Base-by-base conservation (phyloP, 176 grass and related monocot genomes). In the Musa acuminata region DNA sequence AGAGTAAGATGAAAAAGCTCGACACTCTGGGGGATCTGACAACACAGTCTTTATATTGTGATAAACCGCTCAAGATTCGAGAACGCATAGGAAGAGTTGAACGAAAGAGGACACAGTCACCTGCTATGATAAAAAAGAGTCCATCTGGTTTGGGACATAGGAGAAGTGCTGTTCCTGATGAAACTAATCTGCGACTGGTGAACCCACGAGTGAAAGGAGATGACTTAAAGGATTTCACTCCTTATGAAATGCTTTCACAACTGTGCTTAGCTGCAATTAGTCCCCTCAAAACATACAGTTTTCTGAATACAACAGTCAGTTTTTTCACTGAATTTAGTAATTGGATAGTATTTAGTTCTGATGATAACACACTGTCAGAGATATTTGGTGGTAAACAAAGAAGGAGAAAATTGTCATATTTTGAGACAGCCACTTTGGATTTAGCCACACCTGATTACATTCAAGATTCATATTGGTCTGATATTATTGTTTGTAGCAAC, bases 391-490 rank as follows among this genome's bases (percentile, higher is more conserved):
- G 9, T 71, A 86, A 82, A 51, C 86, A 74, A 52, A 77, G 84
- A n/a, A n/a, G n/a, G 82, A 84, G 78, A 49, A 87, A 48, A 49
- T 66, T 3, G 0, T 13, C 26, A 0, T 85, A 85, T 75, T 89
- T 83, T 2, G 73, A 71, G 11, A 80, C 81, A 74, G 91, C 64
- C 48, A 78, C 83, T 17, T 76, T 81, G 5, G 88, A 85, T 51
- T 29, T 94, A 74, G 90, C 75, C 74, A 83, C 73, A 24, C 75
- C 88, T 78, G 79, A 85, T 52, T 84, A 87, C 68, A 84, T 89
- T 8, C 85, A 98, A 75, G 95, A 98, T 78, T 93, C 94, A 0
- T 98, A 98, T 75, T 98, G 95, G 95, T 91, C 87, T 60, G 90
- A 98, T 82, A 81, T 98, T 53, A 85, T 98, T 60, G 79, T 98